Evolutionary conservation across 2,329 filamentous ascomycete species (phyloP), one percentile per base, ranked within the genome.

Genomic region (Anthostomella pinea): DNA sequence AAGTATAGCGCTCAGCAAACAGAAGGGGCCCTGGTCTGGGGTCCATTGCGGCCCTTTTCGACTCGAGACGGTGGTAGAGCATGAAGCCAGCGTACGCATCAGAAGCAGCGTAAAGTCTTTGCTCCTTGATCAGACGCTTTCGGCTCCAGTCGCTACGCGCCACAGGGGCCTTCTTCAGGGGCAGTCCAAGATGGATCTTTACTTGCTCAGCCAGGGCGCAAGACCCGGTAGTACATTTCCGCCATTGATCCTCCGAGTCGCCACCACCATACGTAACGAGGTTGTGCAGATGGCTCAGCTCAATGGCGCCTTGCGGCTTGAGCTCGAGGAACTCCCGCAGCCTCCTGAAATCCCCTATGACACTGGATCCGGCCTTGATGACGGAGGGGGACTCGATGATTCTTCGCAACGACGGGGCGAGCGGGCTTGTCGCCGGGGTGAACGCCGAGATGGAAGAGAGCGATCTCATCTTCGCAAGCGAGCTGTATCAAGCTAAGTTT

Each of bases 401-500:
- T 11, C 18, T 18, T 14, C 29, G 14, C 5, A 31, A 17, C 14
- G 29, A 31, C 4, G 29, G 29, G 4, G 29, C 29, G 15, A 31
- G 18, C 15, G n/a, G 29, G 6, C 29, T 31, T 18, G 29, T 18
- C 4, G 29, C 29, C 29, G 6, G 29, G 14, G 29, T 31, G 15
- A 15, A 18, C 29, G 14, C 14, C 29, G 20, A 31, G 14, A 21
- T 31, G 29, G 15, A 31, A 31, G 16, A 31, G 29, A 3, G 6
- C 29, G 18, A 31, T 31, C 15, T 20, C 20, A 10, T 31, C 29
- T 21, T 31, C 29, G 29, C 29, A 4, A 3, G 29, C 29, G 10
- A 31, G 14, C 18, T 31, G 29, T 20, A 31, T 31, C 29, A 31
- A 15, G 14, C 29, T 31, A 4, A 31, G 14, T 20, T n/a, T 31